Evolutionary conservation across 305 asterid species (phyloP).

Genomic region (Ilex paraguariensis): DNA sequence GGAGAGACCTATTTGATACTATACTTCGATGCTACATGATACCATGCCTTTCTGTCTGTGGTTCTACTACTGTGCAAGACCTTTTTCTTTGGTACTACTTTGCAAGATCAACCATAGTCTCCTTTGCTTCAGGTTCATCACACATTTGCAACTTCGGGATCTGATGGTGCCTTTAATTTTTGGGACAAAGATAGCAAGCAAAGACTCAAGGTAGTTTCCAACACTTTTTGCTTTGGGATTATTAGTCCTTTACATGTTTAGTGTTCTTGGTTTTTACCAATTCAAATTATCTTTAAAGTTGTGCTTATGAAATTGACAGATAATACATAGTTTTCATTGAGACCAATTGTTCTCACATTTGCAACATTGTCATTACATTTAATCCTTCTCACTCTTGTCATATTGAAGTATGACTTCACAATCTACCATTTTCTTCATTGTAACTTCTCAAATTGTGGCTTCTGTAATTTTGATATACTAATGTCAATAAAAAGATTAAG

Average conservation of each 20-base stretch:
- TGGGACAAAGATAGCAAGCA: conserved; percentile 99
- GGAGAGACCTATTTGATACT: too few relatives aligned
- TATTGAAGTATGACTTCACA: neutral
- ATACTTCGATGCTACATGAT: too few relatives aligned
- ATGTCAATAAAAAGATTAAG: too few relatives aligned
- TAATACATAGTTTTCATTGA: too few relatives aligned
- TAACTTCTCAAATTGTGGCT: neutral
- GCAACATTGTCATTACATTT: neutral
- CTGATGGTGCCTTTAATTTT: conserved; percentile 88
- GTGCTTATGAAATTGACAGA: neutral
- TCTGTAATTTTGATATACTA: too few relatives aligned
- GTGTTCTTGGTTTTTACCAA: neutral
- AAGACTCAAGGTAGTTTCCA: conserved; percentile 68
- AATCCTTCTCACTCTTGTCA: neutral
- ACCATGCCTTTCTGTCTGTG: too few relatives aligned
- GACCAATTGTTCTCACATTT: too few relatives aligned
- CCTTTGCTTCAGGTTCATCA: conserved; percentile 54
- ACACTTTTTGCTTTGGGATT: conserved; percentile 10
- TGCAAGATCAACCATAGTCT: neutral
- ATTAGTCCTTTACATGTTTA: conserved; percentile 5
- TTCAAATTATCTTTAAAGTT: too few relatives aligned
- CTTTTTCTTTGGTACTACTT: neutral
- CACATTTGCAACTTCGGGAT: conserved; percentile 90
- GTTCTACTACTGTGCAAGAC: neutral
- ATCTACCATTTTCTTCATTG: neutral